These are phyloP conservation scores for Solanum habrochaites DNA, from an alignment of 257 asterid genomes.

Conservation along the genomic window DNA sequence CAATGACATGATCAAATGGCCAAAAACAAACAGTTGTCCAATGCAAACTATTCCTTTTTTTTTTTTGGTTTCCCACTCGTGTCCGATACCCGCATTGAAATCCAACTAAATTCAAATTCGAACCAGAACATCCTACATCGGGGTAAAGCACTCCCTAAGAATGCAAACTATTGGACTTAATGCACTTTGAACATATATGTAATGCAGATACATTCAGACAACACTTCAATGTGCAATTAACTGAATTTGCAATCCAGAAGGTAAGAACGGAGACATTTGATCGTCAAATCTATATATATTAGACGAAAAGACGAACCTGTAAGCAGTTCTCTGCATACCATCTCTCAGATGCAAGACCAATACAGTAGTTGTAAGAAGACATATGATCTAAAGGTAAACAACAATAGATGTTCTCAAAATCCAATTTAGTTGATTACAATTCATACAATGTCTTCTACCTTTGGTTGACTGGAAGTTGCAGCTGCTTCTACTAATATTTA, in stretches of 20 bases:
- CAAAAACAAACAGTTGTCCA: neutral
- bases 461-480: neutral
- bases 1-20: neutral
- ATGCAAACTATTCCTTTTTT: neutral
- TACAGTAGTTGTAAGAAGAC: neutral
- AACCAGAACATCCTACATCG: neutral
- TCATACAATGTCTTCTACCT: neutral
- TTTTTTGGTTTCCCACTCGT: neutral
- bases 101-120: neutral
- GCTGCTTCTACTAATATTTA: constrained; percentile 5
- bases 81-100: neutral
- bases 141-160: too few species aligned
- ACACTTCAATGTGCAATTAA: neutral
- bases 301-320: neutral
- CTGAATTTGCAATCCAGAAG: neutral
- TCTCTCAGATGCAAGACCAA: neutral
- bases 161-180: neutral
- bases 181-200: neutral
- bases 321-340: neutral
- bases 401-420: neutral
- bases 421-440: neutral
- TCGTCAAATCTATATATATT: neutral
- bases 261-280: neutral
- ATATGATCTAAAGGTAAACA: neutral
- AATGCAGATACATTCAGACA: neutral